phyloP scores from a whole-genome alignment of 306 rosid species.

The Begonia loranthoides region DNA sequence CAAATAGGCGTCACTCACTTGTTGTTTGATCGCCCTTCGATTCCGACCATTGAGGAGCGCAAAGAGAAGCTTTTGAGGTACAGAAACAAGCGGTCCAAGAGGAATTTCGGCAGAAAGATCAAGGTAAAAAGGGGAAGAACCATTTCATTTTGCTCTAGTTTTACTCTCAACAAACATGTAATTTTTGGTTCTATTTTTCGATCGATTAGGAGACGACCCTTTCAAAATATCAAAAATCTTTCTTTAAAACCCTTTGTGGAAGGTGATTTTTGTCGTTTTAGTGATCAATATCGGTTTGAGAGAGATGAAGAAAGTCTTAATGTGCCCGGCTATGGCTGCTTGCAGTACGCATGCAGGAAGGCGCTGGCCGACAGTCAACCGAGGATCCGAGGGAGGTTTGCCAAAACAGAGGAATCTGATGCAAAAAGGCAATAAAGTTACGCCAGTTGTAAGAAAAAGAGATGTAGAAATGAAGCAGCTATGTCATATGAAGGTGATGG shows the following conservation, averaged over 20 bases:
- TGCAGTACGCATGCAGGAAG: slow-evolving; percentile 98
- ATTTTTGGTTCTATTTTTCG: no score
- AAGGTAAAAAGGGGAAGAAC: slow-evolving; percentile 38
- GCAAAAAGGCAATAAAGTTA: slow-evolving; percentile 36
- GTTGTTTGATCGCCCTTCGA: slow-evolving; percentile 40
- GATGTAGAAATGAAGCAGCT: slow-evolving; percentile 30
- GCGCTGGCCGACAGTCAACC: slow-evolving; percentile 99
- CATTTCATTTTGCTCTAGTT: no score
- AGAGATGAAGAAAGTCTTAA: no score
- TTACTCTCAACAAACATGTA: neutral
- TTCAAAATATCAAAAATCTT: neutral
- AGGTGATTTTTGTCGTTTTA: no score
- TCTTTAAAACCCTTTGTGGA: neutral
- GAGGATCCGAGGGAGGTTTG: slow-evolving; percentile 97
- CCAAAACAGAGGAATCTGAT: slow-evolving; percentile 63
- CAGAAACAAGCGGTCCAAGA: slow-evolving; percentile 77
- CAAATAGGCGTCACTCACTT: slow-evolving; percentile 45
- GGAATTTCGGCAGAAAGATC: slow-evolving; percentile 96
- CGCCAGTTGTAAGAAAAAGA: neutral
- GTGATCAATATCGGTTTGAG: no score
- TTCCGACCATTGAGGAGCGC: slow-evolving; percentile 67
- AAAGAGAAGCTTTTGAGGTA: slow-evolving; percentile 82
- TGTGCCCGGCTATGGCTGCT: neutral
- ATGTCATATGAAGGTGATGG: slow-evolving; percentile 20
- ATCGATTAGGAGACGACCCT: no score